A percentile compares a stretch with the other conserved stretches of the same genome.
Evolutionary conservation across 768 basidiomycete species (phyloP).

Genomic region (Hebeloma cylindrosporum): DNA sequence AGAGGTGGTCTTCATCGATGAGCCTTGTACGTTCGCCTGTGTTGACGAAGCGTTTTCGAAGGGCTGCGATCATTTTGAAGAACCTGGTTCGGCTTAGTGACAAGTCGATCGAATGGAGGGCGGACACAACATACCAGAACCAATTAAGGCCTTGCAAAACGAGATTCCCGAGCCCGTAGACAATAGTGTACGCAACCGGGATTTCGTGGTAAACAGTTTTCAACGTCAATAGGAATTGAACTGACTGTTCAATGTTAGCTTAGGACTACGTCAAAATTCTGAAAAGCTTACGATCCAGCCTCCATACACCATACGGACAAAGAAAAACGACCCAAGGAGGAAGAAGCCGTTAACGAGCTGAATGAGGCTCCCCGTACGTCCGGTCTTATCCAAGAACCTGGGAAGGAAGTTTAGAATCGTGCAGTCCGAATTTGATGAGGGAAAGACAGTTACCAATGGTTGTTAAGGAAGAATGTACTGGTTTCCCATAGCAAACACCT

Average conservation of each 20-base stretch:
- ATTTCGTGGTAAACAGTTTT: slow-evolving; percentile 53
- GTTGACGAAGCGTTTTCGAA: slow-evolving; percentile 58
- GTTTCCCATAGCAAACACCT: slow-evolving; percentile 85
- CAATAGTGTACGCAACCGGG: slow-evolving; percentile 46
- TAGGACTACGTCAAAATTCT: not conserved
- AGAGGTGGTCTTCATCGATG: slow-evolving; percentile 16
- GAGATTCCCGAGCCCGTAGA: slow-evolving; percentile 61
- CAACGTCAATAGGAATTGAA: slow-evolving; percentile 64
- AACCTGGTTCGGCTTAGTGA: slow-evolving; percentile 51
- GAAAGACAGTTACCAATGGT: slow-evolving; percentile 68
- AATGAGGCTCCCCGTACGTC: slow-evolving; percentile 62
- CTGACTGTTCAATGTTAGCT: slow-evolving; percentile 44
- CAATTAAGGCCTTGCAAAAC: slow-evolving; percentile 73
- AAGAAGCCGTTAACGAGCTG: slow-evolving; percentile 73
- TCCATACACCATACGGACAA: slow-evolving; percentile 72
- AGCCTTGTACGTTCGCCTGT: slow-evolving; percentile 21
- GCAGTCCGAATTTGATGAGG: not conserved
- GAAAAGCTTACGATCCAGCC: slow-evolving; percentile 42
- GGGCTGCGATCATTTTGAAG: slow-evolving; percentile 66
- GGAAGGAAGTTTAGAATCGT: not conserved
- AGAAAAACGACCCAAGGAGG: slow-evolving; percentile 68
- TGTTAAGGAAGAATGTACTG: slow-evolving; percentile 85
- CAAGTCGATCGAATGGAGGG: not conserved
- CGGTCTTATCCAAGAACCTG: slow-evolving; percentile 79
- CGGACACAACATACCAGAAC: slow-evolving; percentile 61